Conservation (phyloP, 2,329 filamentous ascomycete species). For the Scortechinia acanthostroma region DNA sequence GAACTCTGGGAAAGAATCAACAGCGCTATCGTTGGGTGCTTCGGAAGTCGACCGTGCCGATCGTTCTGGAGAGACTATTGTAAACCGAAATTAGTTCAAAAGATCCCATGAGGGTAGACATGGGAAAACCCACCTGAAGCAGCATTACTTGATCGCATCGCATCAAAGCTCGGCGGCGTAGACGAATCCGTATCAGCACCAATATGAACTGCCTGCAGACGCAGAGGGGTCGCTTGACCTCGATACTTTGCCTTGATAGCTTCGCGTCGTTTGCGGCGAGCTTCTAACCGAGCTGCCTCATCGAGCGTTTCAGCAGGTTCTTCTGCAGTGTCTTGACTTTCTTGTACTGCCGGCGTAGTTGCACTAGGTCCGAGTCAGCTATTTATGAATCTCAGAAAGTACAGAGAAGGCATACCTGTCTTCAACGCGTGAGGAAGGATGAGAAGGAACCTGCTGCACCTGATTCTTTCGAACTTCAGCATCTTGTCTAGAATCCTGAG, state of each 20-base stretch:
- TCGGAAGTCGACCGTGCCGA: background rate
- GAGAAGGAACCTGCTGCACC: constrained; percentile 23
- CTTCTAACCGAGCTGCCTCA: constrained; percentile 77
- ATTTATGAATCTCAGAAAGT: background rate
- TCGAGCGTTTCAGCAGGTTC: constrained; percentile 50
- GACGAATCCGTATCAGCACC: constrained; percentile 36
- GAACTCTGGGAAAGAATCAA: constrained; percentile 14
- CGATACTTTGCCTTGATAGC: constrained; percentile 79
- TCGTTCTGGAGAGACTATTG: background rate
- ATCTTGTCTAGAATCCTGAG: constrained; percentile 26
- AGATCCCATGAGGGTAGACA: background rate
- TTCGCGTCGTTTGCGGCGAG: constrained; percentile 76
- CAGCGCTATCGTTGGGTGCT: background rate
- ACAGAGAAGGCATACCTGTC: constrained; percentile 22
- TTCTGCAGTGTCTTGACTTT: no score
- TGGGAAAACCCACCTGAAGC: no score
- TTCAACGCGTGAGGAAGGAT: constrained; percentile 11
- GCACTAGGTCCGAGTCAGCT: no score
- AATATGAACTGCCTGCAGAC: constrained; percentile 48
- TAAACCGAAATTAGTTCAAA: no score
- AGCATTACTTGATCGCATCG: no score
- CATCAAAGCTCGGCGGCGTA: no score
- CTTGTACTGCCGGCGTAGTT: no score
- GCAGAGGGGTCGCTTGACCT: constrained; percentile 68
- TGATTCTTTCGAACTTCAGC: constrained; percentile 33